Evolutionary conservation across 257 asterid species (phyloP), one percentile per base, ranked within the genome.

Genomic region (Asclepias syriaca): DNA sequence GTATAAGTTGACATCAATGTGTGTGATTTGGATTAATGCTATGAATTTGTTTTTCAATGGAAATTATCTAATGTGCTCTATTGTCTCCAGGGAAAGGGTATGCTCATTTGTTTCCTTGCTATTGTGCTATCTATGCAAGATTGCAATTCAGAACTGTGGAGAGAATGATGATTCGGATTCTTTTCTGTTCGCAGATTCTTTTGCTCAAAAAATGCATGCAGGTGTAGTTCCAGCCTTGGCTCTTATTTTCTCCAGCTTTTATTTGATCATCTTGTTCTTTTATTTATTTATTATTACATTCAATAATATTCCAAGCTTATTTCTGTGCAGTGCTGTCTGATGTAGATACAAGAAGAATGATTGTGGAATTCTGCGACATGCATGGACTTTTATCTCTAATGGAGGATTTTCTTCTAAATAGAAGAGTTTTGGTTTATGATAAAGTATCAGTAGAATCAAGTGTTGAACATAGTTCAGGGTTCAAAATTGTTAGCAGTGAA

Each of bases 11-110:
- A 63, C 27, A 37, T 21, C 46, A 34, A 63, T 59, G 10, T 8
- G 10, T 8, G 39, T 61, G 46, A 15, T 34, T 32, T 61, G 67
- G 39, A 34, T 15, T 61, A 61, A 7, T 37, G 27, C 5, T 64
- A 37, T 63, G 19, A 63, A 57, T 21, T 32, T 18, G 45, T 21
- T 19, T 43, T 72, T 22, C 21, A 43, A 14, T 58, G 21, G 39
- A 46, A 13, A 12, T 14, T 2, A 48, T 49, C 59, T 67, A 22
- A 43, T 67, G 72, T 46, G 65, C 68, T 66, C 64, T 77, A 51
- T 58, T 65, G 64, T 86, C 63, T 76, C 76, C 85, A 95, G 99
- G 88, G 99, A 92, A 84, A 87, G 85, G 87, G 88, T 75, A 21
- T 85, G 87, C 14, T 89, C 83, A 48, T 80, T 95, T 72, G 81